Base-by-base conservation (phyloP, 495 filamentous ascomycete genomes). In the Penicillium riverlandense region DNA sequence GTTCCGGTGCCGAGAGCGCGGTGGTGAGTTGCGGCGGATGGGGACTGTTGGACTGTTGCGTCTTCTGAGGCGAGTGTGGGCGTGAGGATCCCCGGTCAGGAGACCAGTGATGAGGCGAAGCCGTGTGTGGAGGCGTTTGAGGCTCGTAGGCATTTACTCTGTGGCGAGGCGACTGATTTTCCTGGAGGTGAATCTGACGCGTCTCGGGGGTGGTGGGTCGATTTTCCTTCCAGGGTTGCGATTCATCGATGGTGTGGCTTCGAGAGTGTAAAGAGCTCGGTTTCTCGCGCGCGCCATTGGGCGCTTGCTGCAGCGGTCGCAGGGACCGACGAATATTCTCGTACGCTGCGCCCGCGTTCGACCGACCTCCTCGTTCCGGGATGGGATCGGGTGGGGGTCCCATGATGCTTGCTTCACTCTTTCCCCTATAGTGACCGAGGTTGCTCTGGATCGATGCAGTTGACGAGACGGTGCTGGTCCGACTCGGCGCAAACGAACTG, bases 391-490 rank as follows among this genome's bases (percentile, higher is more conserved):
- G 22, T 6, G 22, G 22, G 22, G 22, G 22, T 22, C 67, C 57
- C 32, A 77, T 69, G 14, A 63, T 66, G 22, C 60, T 72, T 33
- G 74, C 72, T 62, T 94, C 88, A 58, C 85, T 91, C 57, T 82
- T 79, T 31, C 86, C 88, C 48, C 88, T 76, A 63, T 80, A 86
- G 54, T 90, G 88, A 11, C 80, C 75, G 22, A 72, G 48, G 14
- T 46, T 57, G 15, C 55, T 52, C 35, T 67, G 53, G 58, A 78
- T 82, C n/a, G 88, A 90, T 8, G 75, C 76, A 50, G 77, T 76
- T 5, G 88, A 91, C n/a, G 87, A 88, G 28, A 82, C 62, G 7
- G 85, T 88, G 58, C 86, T 89, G 38, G 85, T 80, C 36, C 84
- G 80, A 53, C 84, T 86, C 13, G 81, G 71, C 11, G 81, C 73